These are phyloP conservation scores for Penicillium sp. DNA, from an alignment of 2,329 filamentous ascomycete genomes.

Conservation along the genomic window DNA sequence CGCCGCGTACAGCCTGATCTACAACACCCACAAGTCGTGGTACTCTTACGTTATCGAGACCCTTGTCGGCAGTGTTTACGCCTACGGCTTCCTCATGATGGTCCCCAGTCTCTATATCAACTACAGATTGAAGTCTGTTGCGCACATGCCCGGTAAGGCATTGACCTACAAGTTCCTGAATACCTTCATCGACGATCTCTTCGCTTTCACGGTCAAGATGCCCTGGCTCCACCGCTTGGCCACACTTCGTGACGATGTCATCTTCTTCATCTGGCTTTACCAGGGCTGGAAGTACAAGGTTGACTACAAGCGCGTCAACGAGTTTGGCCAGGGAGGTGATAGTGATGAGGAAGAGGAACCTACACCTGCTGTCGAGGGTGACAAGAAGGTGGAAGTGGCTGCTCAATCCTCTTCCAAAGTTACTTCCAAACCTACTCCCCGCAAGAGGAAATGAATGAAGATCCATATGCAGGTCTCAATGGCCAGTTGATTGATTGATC, in stretches of 20 bases:
- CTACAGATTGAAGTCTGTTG: conserved; percentile 88
- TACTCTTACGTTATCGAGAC: conserved; percentile 95
- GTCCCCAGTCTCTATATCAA: conserved; percentile 97
- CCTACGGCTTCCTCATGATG: conserved; percentile 99
- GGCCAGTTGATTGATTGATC: not conserved
- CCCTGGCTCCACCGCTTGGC: conserved; percentile 87
- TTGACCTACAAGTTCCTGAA: conserved; percentile 99
- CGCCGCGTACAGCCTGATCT: conserved; percentile 84
- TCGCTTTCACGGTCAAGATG: conserved; percentile 99
- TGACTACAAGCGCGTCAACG: conserved; percentile 89
- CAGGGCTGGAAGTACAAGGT: conserved; percentile 90
- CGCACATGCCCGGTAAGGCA: conserved; percentile 93
- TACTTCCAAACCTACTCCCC: conserved; percentile 28
- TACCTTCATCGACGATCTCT: conserved; percentile 98
- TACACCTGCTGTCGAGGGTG: conserved; percentile 14
- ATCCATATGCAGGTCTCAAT: not conserved
- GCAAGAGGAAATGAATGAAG: conserved; percentile 36
- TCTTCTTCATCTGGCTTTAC: conserved; percentile 97
- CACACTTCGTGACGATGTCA: conserved; percentile 90
- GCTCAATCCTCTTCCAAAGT: conserved; percentile 33
- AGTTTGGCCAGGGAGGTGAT: conserved; percentile 98
- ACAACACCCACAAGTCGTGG: conserved; percentile 97
- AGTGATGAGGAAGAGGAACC: conserved; percentile 62
- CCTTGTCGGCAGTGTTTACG: conserved; percentile 92
- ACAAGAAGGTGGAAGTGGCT: conserved; percentile 22